A percentile compares a stretch with the other conserved stretches of the same genome.
Conservation (phyloP, 2,329 filamentous ascomycete genomes). For the Claviceps citrina region DNA sequence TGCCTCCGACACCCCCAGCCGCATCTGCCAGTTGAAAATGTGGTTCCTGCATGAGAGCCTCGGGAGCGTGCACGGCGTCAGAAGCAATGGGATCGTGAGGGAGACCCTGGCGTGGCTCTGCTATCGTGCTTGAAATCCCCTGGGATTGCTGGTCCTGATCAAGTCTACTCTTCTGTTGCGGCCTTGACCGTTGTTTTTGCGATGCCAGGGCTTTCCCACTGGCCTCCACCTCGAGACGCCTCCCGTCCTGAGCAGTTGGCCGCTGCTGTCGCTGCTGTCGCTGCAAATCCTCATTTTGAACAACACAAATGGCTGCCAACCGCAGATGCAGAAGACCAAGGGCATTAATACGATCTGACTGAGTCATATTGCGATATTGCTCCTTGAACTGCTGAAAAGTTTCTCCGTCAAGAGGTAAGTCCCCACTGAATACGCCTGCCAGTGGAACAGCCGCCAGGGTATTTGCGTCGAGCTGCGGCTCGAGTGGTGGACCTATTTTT, state of each 20-base stretch:
- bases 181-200: slow-evolving; percentile 13
- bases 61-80: slow-evolving; percentile 5
- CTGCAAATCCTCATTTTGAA: slow-evolving; percentile 29
- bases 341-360: slow-evolving; percentile 23
- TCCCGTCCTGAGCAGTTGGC: slow-evolving; percentile 22
- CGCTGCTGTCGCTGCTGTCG: slow-evolving; percentile 23
- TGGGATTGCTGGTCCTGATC: neutral
- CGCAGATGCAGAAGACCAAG: slow-evolving; percentile 26
- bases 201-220: slow-evolving; percentile 13
- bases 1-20: neutral
- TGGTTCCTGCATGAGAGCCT: slow-evolving; percentile 16
- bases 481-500: neutral
- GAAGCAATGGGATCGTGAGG: slow-evolving; percentile 2
- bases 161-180: slow-evolving; percentile 8
- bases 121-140: slow-evolving; percentile 2
- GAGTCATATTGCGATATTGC: slow-evolving; percentile 28
- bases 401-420: slow-evolving; percentile 26
- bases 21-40: slow-evolving; percentile 15
- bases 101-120: slow-evolving; percentile 7
- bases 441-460: slow-evolving; percentile 23
- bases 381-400: slow-evolving; percentile 27
- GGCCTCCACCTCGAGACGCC: slow-evolving; percentile 24
- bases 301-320: slow-evolving; percentile 28
- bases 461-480: slow-evolving; percentile 17
- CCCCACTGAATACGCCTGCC: slow-evolving; percentile 23